A percentile compares a stretch with the other conserved stretches of the same genome.
Conservation (phyloP, 2,329 filamentous ascomycete genomes). For the Gnomoniopsis sp. region DNA sequence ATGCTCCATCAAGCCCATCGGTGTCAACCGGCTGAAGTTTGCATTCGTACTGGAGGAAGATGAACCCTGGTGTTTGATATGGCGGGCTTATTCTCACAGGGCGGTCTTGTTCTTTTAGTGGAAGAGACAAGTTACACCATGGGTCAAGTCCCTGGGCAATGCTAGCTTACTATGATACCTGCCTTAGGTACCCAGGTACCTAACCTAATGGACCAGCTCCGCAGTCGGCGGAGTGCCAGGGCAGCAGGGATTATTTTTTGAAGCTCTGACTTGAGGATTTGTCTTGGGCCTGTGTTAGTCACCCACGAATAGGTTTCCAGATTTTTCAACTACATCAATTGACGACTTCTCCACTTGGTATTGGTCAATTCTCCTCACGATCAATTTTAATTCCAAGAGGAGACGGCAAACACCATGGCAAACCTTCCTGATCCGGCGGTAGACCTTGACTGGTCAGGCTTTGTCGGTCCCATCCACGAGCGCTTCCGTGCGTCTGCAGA, state of each 20-base stretch:
- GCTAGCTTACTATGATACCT: neutral
- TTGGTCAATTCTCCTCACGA: neutral
- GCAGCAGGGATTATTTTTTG: constrained; percentile 10
- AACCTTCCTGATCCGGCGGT: constrained; percentile 60
- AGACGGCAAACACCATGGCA: constrained; percentile 1
- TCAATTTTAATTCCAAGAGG: neutral
- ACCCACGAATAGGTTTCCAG: constrained; percentile 1
- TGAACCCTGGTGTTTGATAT: too few species aligned
- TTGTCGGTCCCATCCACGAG: constrained; percentile 65
- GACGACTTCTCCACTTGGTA: neutral
- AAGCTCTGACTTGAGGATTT: neutral
- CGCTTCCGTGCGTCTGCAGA: constrained; percentile 66
- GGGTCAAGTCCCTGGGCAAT: too few species aligned
- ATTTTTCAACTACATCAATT: constrained; percentile 5
- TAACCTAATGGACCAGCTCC: neutral
- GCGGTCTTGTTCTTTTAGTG: too few species aligned
- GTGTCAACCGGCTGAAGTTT: too few species aligned
- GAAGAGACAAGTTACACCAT: too few species aligned
- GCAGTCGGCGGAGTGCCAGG: constrained; percentile 12
- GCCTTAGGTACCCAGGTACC: neutral
- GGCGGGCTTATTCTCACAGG: too few species aligned
- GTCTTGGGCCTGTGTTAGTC: constrained; percentile 8
- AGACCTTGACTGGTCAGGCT: constrained; percentile 66
- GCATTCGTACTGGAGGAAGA: too few species aligned
- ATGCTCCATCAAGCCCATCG: too few species aligned